Evolutionary conservation across 257 asterid species (phyloP), one percentile per base, ranked within the genome.

Genomic region (Linaria vulgaris): DNA sequence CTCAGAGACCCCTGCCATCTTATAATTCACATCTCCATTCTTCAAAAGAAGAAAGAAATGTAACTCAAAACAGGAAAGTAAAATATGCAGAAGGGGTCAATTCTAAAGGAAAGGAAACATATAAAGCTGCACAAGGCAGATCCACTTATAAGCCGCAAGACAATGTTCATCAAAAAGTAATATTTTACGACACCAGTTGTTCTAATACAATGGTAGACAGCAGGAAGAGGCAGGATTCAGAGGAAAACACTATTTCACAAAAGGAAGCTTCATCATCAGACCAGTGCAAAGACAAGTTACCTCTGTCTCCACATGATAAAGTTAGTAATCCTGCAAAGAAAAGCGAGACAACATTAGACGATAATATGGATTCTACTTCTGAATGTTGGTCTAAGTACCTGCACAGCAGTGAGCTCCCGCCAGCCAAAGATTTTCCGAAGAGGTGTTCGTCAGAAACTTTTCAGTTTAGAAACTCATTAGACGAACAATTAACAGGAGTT

Each of bases 361-460:
- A 39, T 23, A 81, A 69, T 45, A 74, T 66, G 59, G 59, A 72
- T 49, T 38, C 14, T 68, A 30, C 54, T 59, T 64, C 74, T 66
- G 71, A 71, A 62, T 23, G 48, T 69, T 55, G 69, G 58, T 57
- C 81, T 62, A 47, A 64, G 23, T 83, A 74, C 59, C 76, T 74
- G 16, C 77, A 69, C 71, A 74, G 72, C 52, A 65, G 73, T 50
- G 75, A 77, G 57, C 79, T 76, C 69, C 72, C 75, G 53, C 71
- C 68, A 27, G 87, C 94, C 45, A 78, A 77, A 46, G 66, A 78
- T 79, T 48, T 67, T 61, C 74, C 72, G 24, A 69, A 60, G 70
- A 71, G 45, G 59, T 66, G 79, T 69, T 56, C 34, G 61, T 77
- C 73, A 15, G 79, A 66, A 59, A 76, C 66, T 76, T 76, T 82